phyloP scores from a whole-genome alignment of 768 basidiomycete species.

The Suillus subaureus region DNA sequence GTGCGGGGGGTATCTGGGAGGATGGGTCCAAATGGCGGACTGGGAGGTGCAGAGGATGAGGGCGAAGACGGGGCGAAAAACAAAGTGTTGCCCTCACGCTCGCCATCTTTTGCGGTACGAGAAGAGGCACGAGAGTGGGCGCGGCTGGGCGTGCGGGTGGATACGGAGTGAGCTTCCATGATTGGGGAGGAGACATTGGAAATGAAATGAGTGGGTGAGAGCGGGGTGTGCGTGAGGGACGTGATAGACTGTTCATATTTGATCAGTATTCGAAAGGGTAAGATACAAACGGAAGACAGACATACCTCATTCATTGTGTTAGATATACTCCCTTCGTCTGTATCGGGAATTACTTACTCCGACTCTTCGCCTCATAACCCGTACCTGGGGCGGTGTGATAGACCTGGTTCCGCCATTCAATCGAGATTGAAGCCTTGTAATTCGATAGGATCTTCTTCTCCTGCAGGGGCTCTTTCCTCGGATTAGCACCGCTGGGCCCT shows the following conservation, averaged over 20 bases:
- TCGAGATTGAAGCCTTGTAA: constrained; percentile 57
- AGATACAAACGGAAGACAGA: constrained; percentile 13
- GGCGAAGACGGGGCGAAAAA: constrained; percentile 5
- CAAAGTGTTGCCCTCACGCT: constrained; percentile 9
- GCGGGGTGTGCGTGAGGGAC: constrained; percentile 46
- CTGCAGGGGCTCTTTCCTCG: constrained; percentile 22
- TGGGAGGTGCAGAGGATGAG: constrained; percentile 1
- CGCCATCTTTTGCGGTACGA: constrained; percentile 14
- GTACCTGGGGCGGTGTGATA: constrained; percentile 23
- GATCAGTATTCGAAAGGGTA: not conserved
- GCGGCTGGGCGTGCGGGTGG: constrained; percentile 17
- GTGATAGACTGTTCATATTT: constrained; percentile 42
- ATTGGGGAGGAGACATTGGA: constrained; percentile 39
- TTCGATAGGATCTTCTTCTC: constrained; percentile 39
- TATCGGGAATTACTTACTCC: constrained; percentile 18
- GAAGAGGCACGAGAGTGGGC: constrained; percentile 9
- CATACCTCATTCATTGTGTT: constrained; percentile 52
- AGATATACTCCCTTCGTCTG: constrained; percentile 13
- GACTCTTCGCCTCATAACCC: not conserved
- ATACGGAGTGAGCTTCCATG: not conserved
- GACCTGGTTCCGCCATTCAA: constrained; percentile 53
- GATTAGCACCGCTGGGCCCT: constrained; percentile 15
- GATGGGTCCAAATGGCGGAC: constrained; percentile 29
- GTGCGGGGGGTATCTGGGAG: constrained; percentile 32
- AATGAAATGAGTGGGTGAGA: constrained; percentile 52